phyloP scores from a whole-genome alignment of 805 yeast genomes.

The Cyberlindnera suaveolens region DNA sequence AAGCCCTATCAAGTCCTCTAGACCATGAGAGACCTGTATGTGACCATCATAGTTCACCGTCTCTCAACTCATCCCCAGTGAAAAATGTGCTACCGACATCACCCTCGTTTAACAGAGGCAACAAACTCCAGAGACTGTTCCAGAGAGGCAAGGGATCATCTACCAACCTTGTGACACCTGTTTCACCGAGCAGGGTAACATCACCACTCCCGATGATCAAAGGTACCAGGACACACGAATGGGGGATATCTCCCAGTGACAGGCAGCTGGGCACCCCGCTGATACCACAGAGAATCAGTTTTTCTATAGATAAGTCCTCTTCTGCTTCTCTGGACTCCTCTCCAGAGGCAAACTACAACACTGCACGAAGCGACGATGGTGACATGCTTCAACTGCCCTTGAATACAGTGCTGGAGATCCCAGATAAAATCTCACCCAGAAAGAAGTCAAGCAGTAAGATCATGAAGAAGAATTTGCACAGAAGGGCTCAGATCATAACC shows the following conservation, averaged over 20 bases:
- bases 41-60: background rate
- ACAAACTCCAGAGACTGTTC: constrained; percentile 21
- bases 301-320: constrained; percentile 3
- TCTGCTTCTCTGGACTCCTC: constrained; percentile 4
- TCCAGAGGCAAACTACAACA: constrained; percentile 1
- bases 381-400: constrained; percentile 12
- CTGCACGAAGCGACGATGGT: background rate
- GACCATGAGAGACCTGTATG: background rate
- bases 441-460: background rate
- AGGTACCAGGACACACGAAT: constrained; percentile 45
- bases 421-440: constrained; percentile 5
- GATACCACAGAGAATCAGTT: constrained; percentile 2
- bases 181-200: constrained; percentile 9
- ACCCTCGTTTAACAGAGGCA: constrained; percentile 7
- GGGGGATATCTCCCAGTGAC: constrained; percentile 30
- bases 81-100: constrained; percentile 3
- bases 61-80: constrained; percentile 5
- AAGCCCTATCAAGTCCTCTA: background rate
- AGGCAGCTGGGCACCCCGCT: background rate
- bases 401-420: constrained; percentile 19
- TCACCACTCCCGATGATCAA: constrained; percentile 30
- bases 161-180: constrained; percentile 8
- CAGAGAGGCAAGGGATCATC: constrained; percentile 17
- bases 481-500: constrained; percentile 22
- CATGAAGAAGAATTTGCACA: constrained; percentile 15